phyloP scores from a whole-genome alignment of 371 early-diverging fungal genomes.

The Syncephalastrum racemosum region DNA sequence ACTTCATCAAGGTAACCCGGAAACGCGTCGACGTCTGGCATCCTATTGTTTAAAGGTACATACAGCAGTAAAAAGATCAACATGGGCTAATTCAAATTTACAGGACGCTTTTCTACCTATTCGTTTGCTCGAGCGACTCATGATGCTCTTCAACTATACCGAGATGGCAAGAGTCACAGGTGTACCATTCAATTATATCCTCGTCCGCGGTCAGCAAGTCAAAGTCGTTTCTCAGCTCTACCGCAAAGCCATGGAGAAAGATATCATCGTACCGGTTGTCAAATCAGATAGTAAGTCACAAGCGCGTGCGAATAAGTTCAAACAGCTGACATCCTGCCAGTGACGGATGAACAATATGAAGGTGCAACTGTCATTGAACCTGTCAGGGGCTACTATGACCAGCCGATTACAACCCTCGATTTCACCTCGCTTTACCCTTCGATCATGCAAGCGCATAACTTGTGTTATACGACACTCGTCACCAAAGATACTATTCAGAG shows the following conservation, averaged over 20 bases:
- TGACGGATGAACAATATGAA: constrained; percentile 90
- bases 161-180: constrained; percentile 99
- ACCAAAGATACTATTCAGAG: constrained; percentile 57
- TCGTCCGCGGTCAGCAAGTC: constrained; percentile 97
- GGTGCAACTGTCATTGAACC: constrained; percentile 99
- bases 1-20: constrained; percentile 92
- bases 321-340: constrained; percentile 23
- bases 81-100: not conserved
- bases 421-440: constrained; percentile 99
- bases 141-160: constrained; percentile 96
- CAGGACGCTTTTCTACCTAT: constrained; percentile 98
- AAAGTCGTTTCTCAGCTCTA: constrained; percentile 98
- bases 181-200: constrained; percentile 95
- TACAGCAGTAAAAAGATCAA: not conserved
- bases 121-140: constrained; percentile 95
- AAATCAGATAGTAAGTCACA: constrained; percentile 64
- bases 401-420: constrained; percentile 98
- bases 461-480: constrained; percentile 98
- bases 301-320: not conserved
- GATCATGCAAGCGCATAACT: constrained; percentile 99
- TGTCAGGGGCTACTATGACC: constrained; percentile 93
- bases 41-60: constrained; percentile 95
- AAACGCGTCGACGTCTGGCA: constrained; percentile 97
- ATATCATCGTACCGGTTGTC: constrained; percentile 92
- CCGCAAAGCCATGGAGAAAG: constrained; percentile 84